These are phyloP conservation scores for Cajanus cajan DNA, from an alignment of 306 rosid genomes.

Conservation along the genomic window DNA sequence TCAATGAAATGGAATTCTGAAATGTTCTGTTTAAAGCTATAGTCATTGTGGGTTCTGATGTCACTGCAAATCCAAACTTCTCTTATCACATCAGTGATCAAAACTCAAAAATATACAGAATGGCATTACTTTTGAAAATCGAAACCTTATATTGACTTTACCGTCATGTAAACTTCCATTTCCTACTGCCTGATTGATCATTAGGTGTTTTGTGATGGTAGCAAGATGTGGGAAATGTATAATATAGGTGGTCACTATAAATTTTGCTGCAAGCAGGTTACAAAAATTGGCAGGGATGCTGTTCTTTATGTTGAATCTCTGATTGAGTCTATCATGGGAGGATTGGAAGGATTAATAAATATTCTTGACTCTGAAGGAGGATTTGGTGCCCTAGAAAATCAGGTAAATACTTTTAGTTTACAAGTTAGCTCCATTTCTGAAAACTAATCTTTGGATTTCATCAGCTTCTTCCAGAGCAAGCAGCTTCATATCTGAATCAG, in stretches of 20 bases:
- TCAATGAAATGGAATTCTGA: conserved; percentile 14
- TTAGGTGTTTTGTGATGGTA: conserved; percentile 21
- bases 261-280: conserved; percentile 65
- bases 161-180: conserved; percentile 24
- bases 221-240: conserved; percentile 15
- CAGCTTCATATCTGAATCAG: conserved; percentile 83
- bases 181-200: conserved; percentile 6
- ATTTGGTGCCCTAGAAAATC: conserved; percentile 93
- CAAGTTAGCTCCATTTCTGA: conserved; percentile 25
- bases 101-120: conserved; percentile 8
- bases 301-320: conserved; percentile 98
- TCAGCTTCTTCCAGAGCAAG: conserved; percentile 99
- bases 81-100: neutral
- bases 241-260: conserved; percentile 30
- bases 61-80: conserved; percentile 21
- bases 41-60: neutral
- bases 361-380: conserved; percentile 99
- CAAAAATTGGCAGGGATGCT: conserved; percentile 95
- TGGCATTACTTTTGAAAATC: conserved; percentile 13
- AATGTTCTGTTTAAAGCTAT: conserved; percentile 5
- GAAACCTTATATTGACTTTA: conserved; percentile 13
- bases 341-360: conserved; percentile 94
- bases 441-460: conserved; percentile 41
- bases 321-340: conserved; percentile 98
- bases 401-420: conserved; percentile 54